These are phyloP conservation scores for Pichia heedii DNA, from an alignment of 805 yeast genomes.

Conservation along the genomic window DNA sequence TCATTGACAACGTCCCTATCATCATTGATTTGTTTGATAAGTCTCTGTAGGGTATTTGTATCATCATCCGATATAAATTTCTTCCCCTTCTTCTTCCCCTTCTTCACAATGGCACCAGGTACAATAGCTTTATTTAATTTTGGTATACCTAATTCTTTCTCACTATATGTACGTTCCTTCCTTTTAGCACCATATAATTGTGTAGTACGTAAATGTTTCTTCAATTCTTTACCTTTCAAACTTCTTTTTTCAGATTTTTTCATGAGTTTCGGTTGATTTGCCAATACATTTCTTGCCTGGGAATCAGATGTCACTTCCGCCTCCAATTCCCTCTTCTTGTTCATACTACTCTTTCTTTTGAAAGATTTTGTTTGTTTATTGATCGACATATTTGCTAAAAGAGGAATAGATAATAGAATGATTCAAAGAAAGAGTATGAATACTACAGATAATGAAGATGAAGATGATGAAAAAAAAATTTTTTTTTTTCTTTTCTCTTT, in stretches of 20 bases:
- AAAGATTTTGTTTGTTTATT: conserved; percentile 46
- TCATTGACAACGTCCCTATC: conserved; percentile 70
- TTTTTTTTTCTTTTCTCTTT: not conserved
- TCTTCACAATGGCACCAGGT: conserved; percentile 64
- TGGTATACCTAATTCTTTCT: conserved; percentile 74
- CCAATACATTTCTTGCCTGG: conserved; percentile 59
- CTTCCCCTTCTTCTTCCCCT: conserved; percentile 87
- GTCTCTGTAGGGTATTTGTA: conserved; percentile 49
- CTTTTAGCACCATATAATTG: conserved; percentile 62
- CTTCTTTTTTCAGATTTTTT: conserved; percentile 47
- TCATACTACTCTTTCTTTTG: conserved; percentile 45
- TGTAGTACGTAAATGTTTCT: conserved; percentile 56
- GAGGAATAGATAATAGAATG: not conserved
- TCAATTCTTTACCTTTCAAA: conserved; percentile 42
- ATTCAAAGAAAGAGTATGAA: too few species aligned
- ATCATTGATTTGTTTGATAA: conserved; percentile 76
- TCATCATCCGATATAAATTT: conserved; percentile 69
- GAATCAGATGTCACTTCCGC: conserved; percentile 61
- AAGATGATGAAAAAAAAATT: too few species aligned
- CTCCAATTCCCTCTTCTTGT: conserved; percentile 45
- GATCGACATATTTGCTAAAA: conserved; percentile 19
- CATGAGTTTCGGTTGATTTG: conserved; percentile 48
- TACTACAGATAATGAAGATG: too few species aligned
- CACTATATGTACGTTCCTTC: conserved; percentile 51
- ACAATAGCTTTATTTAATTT: conserved; percentile 70